Conservation (phyloP, 352 stramenopile genomes). For the Phytopythium aichiense region DNA sequence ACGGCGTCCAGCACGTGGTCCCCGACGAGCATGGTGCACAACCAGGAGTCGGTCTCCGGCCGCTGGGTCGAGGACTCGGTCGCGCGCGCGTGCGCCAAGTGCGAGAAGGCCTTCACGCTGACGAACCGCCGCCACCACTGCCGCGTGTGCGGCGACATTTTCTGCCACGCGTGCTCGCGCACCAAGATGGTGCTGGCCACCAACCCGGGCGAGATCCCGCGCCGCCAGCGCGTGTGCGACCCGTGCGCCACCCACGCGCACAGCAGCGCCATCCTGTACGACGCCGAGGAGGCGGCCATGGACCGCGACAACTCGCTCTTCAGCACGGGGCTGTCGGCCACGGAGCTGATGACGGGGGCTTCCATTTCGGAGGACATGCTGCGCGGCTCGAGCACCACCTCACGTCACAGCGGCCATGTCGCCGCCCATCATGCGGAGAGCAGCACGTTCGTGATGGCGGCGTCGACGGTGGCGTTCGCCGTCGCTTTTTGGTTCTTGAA, state of each 20-base stretch:
- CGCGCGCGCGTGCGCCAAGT: conserved; percentile 56
- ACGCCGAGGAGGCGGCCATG: conserved; percentile 34
- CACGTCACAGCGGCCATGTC: background rate
- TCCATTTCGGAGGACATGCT: conserved; percentile 22
- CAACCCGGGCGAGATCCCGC: conserved; percentile 54
- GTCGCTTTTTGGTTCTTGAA: conserved; percentile 79
- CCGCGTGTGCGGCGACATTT: conserved; percentile 78
- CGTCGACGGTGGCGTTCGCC: conserved; percentile 54
- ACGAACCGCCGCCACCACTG: conserved; percentile 80
- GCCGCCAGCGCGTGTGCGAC: conserved; percentile 75
- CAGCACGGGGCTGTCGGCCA: conserved; percentile 24
- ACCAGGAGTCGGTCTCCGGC: conserved; percentile 58
- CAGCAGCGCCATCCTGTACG: conserved; percentile 60
- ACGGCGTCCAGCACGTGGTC: conserved; percentile 71
- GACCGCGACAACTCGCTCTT: conserved; percentile 22
- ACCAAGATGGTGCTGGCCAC: conserved; percentile 78
- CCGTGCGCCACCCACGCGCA: conserved; percentile 56
- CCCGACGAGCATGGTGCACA: conserved; percentile 29
- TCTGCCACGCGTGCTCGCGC: conserved; percentile 76
- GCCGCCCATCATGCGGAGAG: conserved; percentile 10
- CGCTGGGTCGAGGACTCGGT: conserved; percentile 65
- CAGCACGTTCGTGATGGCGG: conserved; percentile 51
- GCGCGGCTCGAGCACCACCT: conserved; percentile 4
- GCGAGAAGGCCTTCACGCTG: conserved; percentile 62
- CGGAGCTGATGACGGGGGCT: conserved; percentile 19